Conservation (phyloP, 2,329 filamentous ascomycete species). For the Ophiostoma angusticollis region DNA sequence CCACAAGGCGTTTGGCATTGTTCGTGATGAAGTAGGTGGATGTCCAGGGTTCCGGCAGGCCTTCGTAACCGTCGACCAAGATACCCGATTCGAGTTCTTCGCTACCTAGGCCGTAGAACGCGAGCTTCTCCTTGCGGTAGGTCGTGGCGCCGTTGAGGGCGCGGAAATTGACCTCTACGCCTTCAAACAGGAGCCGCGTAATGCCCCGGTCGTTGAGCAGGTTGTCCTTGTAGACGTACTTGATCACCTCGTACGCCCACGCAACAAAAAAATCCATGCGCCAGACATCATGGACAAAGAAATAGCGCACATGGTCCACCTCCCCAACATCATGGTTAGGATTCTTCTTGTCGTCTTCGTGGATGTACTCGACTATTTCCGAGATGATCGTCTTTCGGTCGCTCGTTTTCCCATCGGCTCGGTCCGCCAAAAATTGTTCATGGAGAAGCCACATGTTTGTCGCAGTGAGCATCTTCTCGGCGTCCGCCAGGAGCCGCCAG, state of each 20-base stretch:
- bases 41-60: slow-evolving; percentile 76
- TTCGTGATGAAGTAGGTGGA: slow-evolving; percentile 52
- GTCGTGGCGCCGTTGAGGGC: slow-evolving; percentile 54
- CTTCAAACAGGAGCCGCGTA: slow-evolving; percentile 52
- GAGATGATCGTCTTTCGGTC: slow-evolving; percentile 55
- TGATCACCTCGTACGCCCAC: slow-evolving; percentile 67
- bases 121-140: slow-evolving; percentile 59
- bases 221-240: slow-evolving; percentile 53
- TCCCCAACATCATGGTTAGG: slow-evolving; percentile 53
- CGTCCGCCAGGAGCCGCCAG: slow-evolving; percentile 77
- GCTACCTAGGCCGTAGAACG: slow-evolving; percentile 57
- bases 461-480: slow-evolving; percentile 79
- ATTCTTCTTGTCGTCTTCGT: slow-evolving; percentile 61
- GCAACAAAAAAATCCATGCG: slow-evolving; percentile 62
- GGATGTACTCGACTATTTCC: slow-evolving; percentile 63
- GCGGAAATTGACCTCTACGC: slow-evolving; percentile 51
- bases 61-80: slow-evolving; percentile 49
- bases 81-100: slow-evolving; percentile 56
- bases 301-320: slow-evolving; percentile 68
- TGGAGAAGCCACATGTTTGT: slow-evolving; percentile 69
- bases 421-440: slow-evolving; percentile 51
- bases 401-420: slow-evolving; percentile 36
- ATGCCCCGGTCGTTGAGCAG: slow-evolving; percentile 41
- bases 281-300: slow-evolving; percentile 68
- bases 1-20: slow-evolving; percentile 46